These are phyloP conservation scores for Neofusicoccum cordaticola DNA, from an alignment of 2,329 filamentous ascomycete genomes.

Conservation along the genomic window DNA sequence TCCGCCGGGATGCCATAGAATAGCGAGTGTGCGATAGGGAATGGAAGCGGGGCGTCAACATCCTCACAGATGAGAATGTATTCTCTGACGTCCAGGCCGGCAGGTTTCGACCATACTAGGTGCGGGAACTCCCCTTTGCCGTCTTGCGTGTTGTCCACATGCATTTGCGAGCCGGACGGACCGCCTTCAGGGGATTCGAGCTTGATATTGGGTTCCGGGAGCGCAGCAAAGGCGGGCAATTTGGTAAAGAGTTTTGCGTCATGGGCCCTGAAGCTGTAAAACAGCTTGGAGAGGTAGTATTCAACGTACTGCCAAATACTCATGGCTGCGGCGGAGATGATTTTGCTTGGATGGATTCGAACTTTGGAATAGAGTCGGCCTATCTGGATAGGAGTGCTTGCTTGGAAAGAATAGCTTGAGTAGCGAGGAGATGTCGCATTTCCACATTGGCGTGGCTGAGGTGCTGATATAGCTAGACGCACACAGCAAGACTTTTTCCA, in stretches of 20 bases:
- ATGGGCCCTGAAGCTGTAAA: neutral
- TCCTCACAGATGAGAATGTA: conserved; percentile 20
- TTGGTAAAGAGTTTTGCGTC: conserved; percentile 19
- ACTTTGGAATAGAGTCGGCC: neutral
- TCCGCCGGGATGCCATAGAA: conserved; percentile 18
- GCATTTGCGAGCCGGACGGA: conserved; percentile 35
- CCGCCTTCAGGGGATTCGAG: conserved; percentile 44
- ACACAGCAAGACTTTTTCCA: too few relatives aligned
- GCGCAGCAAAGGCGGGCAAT: conserved; percentile 30
- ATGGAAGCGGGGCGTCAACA: conserved; percentile 19
- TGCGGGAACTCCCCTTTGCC: conserved; percentile 17
- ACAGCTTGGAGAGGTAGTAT: neutral
- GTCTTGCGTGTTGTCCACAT: conserved; percentile 35
- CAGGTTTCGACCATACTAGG: conserved; percentile 6
- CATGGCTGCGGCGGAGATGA: neutral
- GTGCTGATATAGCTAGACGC: too few relatives aligned
- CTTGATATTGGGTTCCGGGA: conserved; percentile 37
- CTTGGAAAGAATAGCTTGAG: too few relatives aligned
- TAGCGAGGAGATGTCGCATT: too few relatives aligned
- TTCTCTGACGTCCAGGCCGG: conserved; percentile 15
- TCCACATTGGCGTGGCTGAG: too few relatives aligned
- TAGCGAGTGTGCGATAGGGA: conserved; percentile 15
- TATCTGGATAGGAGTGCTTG: neutral
- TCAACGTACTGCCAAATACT: neutral
- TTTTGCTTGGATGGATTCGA: neutral